Evolutionary conservation across 1,139 yeast genomes (phyloP), one percentile per base, ranked within the genome.

Genomic region (Saccharomyces hybrid): DNA sequence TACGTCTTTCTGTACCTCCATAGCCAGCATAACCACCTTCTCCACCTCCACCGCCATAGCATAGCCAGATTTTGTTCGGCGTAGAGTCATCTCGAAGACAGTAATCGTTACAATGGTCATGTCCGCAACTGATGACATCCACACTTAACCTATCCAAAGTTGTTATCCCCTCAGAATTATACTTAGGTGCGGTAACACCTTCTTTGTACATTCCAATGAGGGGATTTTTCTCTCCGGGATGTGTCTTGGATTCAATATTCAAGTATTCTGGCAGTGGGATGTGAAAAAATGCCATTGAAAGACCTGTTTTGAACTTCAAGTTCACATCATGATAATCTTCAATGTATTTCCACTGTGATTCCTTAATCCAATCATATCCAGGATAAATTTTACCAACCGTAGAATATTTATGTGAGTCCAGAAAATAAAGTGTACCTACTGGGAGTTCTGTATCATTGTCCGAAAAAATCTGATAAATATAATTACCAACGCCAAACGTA

Each of bases 21-120:
- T 90, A 88, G 0, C 97, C 97, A 3, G 86, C 96, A 66, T 90
- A 90, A 0, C 97, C 99, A 47, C 97, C 98, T 72, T 88, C 95
- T 3, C 98, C 99, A 1, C 80, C 78, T 0, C 86, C 96, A 46
- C 99, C 99, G 2, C 96, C 98, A 65, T 88, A 89, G 66, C 99
- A 93, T 47, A 91, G 73, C 96, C 96, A 88, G 38, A 88, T 73
- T 50, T 77, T 74, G 31, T 73, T 69, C 3, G 65, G 61, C 3
- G 71, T 69, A 14, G 69, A 66, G 25, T 64, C 69, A 27, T 67
- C 69, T 53, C 75, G 72, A 47, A 87, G 72, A 70, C 99, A 93
- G 68, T 80, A 93, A 66, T 93, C 98, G 68, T 93, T 93, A 61
- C 89, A 87, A 67, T 93, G 98, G 66, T 93, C 98, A 69, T 93